A percentile compares a stretch with the other conserved stretches of the same genome.
Evolutionary conservation across 2,329 filamentous ascomycete species (phyloP).

Genomic region (Thermothelomyces thermophilus): DNA sequence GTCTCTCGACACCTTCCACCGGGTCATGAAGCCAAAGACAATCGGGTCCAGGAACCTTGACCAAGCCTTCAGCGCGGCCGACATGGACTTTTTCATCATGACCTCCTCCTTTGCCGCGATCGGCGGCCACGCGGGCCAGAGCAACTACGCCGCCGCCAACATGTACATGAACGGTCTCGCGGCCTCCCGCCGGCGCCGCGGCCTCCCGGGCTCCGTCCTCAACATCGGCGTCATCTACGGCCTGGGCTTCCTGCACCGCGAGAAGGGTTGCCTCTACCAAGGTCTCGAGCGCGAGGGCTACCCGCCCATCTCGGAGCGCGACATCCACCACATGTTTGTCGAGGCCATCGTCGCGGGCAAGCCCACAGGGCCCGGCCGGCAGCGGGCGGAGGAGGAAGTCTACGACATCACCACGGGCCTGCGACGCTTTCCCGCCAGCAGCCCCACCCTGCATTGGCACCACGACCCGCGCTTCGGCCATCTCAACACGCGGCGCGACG

Average conservation of each 20-base stretch:
- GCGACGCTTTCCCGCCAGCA: conserved; percentile 31
- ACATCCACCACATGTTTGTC: conserved; percentile 46
- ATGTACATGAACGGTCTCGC: conserved; percentile 43
- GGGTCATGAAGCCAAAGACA: conserved; percentile 37
- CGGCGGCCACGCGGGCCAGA: conserved; percentile 38
- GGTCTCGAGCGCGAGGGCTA: conserved; percentile 40
- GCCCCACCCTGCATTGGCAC: conserved; percentile 36
- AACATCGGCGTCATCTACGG: conserved; percentile 43
- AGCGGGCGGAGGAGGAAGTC: conserved; percentile 15
- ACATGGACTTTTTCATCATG: conserved; percentile 42
- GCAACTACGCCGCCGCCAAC: conserved; percentile 41
- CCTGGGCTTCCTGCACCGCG: conserved; percentile 37
- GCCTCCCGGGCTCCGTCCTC: conserved; percentile 34
- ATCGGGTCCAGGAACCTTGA: conserved; percentile 36
- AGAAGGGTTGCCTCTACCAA: conserved; percentile 34
- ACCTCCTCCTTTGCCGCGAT: conserved; percentile 40
- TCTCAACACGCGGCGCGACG: conserved; percentile 25
- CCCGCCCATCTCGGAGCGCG: conserved; percentile 43
- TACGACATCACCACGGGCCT: conserved; percentile 37
- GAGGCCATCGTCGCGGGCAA: conserved; percentile 42
- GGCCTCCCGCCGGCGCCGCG: conserved; percentile 31
- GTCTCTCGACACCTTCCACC: conserved; percentile 32
- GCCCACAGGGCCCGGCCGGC: conserved; percentile 19
- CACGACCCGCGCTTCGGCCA: conserved; percentile 39
- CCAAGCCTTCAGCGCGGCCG: conserved; percentile 27